Evolutionary conservation across 805 yeast genomes (phyloP).

Genomic region (Candida piceae): DNA sequence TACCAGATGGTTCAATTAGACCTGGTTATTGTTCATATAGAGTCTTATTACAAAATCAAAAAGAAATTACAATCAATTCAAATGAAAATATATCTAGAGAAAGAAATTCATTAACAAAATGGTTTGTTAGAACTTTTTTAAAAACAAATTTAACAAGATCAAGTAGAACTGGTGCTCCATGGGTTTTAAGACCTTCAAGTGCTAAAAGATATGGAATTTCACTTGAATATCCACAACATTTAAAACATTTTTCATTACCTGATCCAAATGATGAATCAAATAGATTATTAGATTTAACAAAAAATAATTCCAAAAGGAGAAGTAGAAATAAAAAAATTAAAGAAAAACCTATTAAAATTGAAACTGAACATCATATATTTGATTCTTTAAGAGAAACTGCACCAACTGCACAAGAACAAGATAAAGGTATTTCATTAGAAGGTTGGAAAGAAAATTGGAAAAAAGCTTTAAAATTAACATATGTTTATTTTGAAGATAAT

Average conservation of each 20-base stretch:
- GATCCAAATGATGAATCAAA: constrained; percentile 20
- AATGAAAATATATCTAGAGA: constrained; percentile 67
- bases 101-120: constrained; percentile 81
- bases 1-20: constrained; percentile 31
- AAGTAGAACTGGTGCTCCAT: constrained; percentile 86
- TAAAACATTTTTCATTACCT: constrained; percentile 25
- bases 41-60: constrained; percentile 50
- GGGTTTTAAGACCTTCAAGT: constrained; percentile 82
- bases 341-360: not conserved
- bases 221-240: constrained; percentile 51
- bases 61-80: constrained; percentile 65
- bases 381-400: constrained; percentile 33
- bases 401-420: constrained; percentile 29
- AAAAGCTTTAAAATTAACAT: constrained; percentile 40
- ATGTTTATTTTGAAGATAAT: constrained; percentile 44
- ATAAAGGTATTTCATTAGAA: constrained; percentile 39
- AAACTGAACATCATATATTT: constrained; percentile 20
- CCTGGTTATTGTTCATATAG: constrained; percentile 62
- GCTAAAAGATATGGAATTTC: constrained; percentile 67
- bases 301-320: constrained; percentile 3
- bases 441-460: constrained; percentile 53
- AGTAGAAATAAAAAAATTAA: constrained; percentile 2
- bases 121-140: constrained; percentile 83
- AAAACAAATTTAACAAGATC: constrained; percentile 75
- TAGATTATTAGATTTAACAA: constrained; percentile 5